Conservation (phyloP, 805 yeast genomes). For the Suhomyces sp. region DNA sequence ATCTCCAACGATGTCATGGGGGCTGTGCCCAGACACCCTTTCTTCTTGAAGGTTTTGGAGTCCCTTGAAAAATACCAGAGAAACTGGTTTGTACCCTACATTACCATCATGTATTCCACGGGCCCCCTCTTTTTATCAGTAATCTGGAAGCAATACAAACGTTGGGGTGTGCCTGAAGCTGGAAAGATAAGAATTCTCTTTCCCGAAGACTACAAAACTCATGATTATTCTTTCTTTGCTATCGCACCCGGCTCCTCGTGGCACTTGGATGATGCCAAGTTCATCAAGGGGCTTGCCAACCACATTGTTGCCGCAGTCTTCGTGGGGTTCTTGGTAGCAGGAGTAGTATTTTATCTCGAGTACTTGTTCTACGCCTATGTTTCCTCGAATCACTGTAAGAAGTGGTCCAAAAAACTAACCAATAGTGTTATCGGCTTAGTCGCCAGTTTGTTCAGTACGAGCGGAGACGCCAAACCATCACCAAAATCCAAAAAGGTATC, state of each 20-base stretch:
- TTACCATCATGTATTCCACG: slow-evolving; percentile 90
- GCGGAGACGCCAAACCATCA: not conserved
- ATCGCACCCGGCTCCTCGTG: slow-evolving; percentile 85
- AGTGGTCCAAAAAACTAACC: slow-evolving; percentile 13
- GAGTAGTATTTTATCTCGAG: slow-evolving; percentile 34
- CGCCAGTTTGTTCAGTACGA: not conserved
- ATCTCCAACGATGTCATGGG: slow-evolving; percentile 94
- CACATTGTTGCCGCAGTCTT: slow-evolving; percentile 73
- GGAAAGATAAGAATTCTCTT: slow-evolving; percentile 67
- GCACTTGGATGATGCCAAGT: slow-evolving; percentile 86
- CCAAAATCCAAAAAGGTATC: not conserved
- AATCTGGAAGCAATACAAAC: slow-evolving; percentile 82
- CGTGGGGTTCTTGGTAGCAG: slow-evolving; percentile 64
- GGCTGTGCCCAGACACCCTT: slow-evolving; percentile 81
- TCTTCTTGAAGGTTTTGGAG: slow-evolving; percentile 69
- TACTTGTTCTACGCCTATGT: slow-evolving; percentile 41
- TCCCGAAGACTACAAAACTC: slow-evolving; percentile 70
- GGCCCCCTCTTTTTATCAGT: slow-evolving; percentile 88
- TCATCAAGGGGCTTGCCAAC: slow-evolving; percentile 68
- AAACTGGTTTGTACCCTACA: slow-evolving; percentile 82
- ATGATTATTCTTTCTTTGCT: slow-evolving; percentile 62
- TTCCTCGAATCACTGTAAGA: slow-evolving; percentile 29
- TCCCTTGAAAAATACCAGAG: slow-evolving; percentile 56
- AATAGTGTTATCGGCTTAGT: slow-evolving; percentile 1
- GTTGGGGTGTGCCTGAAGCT: slow-evolving; percentile 70